Conservation (phyloP, 139 green algal genomes). For the Eudorina sp. region DNA sequence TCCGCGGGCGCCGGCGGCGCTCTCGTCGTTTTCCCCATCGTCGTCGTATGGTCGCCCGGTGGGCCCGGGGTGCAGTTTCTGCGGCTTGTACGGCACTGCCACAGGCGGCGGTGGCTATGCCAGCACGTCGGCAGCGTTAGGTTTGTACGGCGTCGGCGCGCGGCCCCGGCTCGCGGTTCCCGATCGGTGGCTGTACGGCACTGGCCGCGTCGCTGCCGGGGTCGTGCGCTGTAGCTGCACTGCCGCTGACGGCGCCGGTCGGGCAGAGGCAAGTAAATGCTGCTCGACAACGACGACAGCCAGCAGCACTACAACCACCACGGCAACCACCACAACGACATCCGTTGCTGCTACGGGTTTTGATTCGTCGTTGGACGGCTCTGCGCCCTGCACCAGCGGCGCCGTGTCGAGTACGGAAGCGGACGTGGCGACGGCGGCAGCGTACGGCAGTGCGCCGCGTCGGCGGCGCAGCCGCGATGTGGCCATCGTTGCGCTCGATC, state of each 20-base stretch:
- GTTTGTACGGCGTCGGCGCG: neutral
- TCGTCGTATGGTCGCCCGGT: neutral
- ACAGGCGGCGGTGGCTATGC: too few relatives aligned
- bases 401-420: neutral
- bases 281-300: neutral
- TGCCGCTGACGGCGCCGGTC: neutral
- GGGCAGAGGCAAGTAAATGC: neutral
- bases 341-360: too few relatives aligned
- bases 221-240: neutral
- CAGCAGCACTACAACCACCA: neutral
- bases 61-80: neutral
- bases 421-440: neutral
- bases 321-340: neutral
- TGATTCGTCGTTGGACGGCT: too few relatives aligned
- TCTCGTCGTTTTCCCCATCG: too few relatives aligned
- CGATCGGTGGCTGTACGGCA: neutral
- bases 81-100: neutral
- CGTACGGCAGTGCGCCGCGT: neutral
- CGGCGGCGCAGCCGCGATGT: constrained; percentile 31
- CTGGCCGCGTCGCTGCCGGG: neutral
- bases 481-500: constrained; percentile 81
- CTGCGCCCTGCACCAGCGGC: neutral
- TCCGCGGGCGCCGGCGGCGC: too few relatives aligned
- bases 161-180: neutral
- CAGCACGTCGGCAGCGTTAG: neutral